Evolutionary conservation across 371 early-diverging fungal genomes (phyloP).

Genomic region (Chytridium lagenaria): DNA sequence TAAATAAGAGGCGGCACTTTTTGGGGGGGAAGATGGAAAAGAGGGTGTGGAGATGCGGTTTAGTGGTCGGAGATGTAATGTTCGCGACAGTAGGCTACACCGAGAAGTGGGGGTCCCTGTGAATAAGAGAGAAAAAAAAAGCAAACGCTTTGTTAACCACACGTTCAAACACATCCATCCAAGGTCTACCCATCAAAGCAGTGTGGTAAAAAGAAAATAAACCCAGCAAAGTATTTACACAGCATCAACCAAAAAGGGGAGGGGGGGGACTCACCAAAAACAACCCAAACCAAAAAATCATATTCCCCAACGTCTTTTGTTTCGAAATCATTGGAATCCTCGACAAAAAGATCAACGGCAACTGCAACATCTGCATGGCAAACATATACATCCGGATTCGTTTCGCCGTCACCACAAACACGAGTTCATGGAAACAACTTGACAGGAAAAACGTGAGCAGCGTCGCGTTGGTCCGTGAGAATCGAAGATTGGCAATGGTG

Average conservation of each 20-base stretch:
- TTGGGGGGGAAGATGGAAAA: too few relatives aligned
- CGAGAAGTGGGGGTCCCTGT: constrained; percentile 77
- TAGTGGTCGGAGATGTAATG: too few relatives aligned
- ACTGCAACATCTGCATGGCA: constrained; percentile 87
- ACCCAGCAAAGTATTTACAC: not conserved
- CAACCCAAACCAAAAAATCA: constrained; percentile 83
- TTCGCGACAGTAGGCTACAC: constrained; percentile 68
- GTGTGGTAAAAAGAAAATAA: too few relatives aligned
- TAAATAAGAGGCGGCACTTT: too few relatives aligned
- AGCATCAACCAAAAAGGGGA: not conserved
- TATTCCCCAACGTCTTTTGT: constrained; percentile 75
- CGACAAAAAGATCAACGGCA: constrained; percentile 86
- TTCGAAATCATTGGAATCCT: constrained; percentile 64
- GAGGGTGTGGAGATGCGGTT: too few relatives aligned
- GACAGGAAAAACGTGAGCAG: constrained; percentile 87
- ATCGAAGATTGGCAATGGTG: constrained; percentile 74
- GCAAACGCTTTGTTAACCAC: too few relatives aligned
- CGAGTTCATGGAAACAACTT: constrained; percentile 89
- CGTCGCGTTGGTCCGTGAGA: constrained; percentile 77
- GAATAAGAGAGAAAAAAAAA: constrained; percentile 2
- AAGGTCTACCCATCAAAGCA: too few relatives aligned
- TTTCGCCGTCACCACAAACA: constrained; percentile 77
- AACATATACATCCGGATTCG: constrained; percentile 83
- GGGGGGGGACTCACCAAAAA: constrained; percentile 39
- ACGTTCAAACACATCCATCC: too few relatives aligned